phyloP scores from a whole-genome alignment of 2,329 filamentous ascomycete genomes.

The Huntiella bhutanensis region DNA sequence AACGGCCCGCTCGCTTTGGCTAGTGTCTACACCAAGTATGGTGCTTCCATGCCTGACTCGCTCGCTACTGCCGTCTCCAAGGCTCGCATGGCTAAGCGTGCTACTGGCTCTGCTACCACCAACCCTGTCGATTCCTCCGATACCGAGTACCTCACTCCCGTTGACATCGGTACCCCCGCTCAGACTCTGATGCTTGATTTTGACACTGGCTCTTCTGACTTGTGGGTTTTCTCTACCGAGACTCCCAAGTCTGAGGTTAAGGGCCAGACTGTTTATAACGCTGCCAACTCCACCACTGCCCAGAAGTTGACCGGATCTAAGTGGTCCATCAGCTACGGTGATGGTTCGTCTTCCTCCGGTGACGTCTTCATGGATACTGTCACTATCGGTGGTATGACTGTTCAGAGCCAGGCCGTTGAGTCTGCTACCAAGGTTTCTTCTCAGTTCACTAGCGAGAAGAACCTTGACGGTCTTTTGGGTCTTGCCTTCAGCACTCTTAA shows the following conservation, averaged over 20 bases:
- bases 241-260: conserved; percentile 19
- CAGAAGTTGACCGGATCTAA: conserved; percentile 19
- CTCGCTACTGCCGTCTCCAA: conserved; percentile 14
- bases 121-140: conserved; percentile 17
- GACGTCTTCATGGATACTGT: conserved; percentile 26
- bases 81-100: conserved; percentile 13
- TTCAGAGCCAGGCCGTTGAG: conserved; percentile 24
- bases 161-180: conserved; percentile 25
- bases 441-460: conserved; percentile 20
- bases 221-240: conserved; percentile 30
- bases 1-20: conserved; percentile 20
- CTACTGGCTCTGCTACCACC: conserved; percentile 17
- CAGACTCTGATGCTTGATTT: conserved; percentile 26
- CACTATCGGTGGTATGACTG: conserved; percentile 23
- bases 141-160: conserved; percentile 22
- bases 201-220: conserved; percentile 28
- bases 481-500: conserved; percentile 25
- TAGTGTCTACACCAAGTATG: conserved; percentile 22
- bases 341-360: conserved; percentile 24
- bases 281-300: conserved; percentile 22
- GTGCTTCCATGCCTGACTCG: conserved; percentile 17
- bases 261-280: conserved; percentile 23
- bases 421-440: conserved; percentile 22
- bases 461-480: conserved; percentile 23
- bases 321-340: conserved; percentile 26